Conservation (phyloP, 768 basidiomycete species). For the Kwoniella bestiolae region DNA sequence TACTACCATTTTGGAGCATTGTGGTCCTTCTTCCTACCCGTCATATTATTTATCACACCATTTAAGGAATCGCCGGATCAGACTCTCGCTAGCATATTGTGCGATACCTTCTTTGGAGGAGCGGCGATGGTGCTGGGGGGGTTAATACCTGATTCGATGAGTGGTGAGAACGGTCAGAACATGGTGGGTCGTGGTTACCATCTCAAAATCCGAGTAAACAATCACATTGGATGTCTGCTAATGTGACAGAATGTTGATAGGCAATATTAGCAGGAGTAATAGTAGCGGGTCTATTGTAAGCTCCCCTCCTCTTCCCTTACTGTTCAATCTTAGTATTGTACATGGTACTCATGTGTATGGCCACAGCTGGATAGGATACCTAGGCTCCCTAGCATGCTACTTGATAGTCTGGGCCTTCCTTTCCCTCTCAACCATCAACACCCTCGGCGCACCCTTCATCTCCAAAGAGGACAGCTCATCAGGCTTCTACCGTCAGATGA, state of each 20-base stretch:
- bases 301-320: no score
- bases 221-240: no score
- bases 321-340: no score
- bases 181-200: conserved; percentile 24
- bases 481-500: conserved; percentile 35
- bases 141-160: conserved; percentile 27
- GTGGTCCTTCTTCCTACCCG: conserved; percentile 48
- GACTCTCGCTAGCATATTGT: conserved; percentile 39
- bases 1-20: conserved; percentile 46
- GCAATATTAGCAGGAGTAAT: conserved; percentile 20
- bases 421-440: conserved; percentile 35
- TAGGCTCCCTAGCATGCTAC: conserved; percentile 38
- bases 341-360: no score
- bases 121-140: conserved; percentile 27
- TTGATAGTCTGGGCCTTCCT: conserved; percentile 38
- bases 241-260: conserved; percentile 1
- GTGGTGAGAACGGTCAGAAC: conserved; percentile 22
- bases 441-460: conserved; percentile 21
- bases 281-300: conserved; percentile 32
- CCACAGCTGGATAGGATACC: conserved; percentile 44
- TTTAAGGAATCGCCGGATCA: conserved; percentile 28
- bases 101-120: conserved; percentile 37
- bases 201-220: neutral
- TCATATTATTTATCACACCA: conserved; percentile 39
- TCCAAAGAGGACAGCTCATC: conserved; percentile 20